These are phyloP conservation scores for Monosporascus sp. DNA, from an alignment of 2,329 filamentous ascomycete genomes.

Conservation along the genomic window DNA sequence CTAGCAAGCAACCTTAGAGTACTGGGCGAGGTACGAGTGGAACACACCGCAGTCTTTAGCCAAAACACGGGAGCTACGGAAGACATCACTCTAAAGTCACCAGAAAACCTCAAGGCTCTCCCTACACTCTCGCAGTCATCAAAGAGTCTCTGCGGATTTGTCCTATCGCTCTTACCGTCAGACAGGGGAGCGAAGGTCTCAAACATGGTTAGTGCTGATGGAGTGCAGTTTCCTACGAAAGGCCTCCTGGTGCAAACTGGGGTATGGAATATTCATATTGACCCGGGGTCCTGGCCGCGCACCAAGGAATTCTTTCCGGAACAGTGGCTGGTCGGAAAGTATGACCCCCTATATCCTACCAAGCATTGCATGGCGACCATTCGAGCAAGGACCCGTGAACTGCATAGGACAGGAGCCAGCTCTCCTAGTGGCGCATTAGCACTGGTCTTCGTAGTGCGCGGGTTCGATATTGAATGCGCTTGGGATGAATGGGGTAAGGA, in stretches of 20 bases:
- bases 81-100: background rate
- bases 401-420: slow-evolving; percentile 27
- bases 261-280: background rate
- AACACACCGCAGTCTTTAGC: background rate
- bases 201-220: background rate
- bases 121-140: background rate
- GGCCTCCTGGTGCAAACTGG: background rate
- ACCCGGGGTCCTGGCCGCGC: slow-evolving; percentile 26
- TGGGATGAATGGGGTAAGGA: slow-evolving; percentile 5
- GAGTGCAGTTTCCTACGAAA: background rate
- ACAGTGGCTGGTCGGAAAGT: slow-evolving; percentile 25
- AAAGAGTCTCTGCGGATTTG: background rate
- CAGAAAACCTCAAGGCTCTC: background rate
- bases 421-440: slow-evolving; percentile 19
- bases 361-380: slow-evolving; percentile 24
- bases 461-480: slow-evolving; percentile 14
- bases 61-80: background rate
- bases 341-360: slow-evolving; percentile 14
- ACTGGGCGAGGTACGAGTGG: background rate
- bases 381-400: slow-evolving; percentile 23
- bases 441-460: slow-evolving; percentile 15
- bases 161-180: background rate
- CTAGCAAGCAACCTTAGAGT: background rate
- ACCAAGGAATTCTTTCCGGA: slow-evolving; percentile 31
- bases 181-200: background rate